Percentiles rank a stretch among this genome's conserved stretches.
phyloP scores from a whole-genome alignment of 2,329 filamentous ascomycete species.

The Capronia americana region DNA sequence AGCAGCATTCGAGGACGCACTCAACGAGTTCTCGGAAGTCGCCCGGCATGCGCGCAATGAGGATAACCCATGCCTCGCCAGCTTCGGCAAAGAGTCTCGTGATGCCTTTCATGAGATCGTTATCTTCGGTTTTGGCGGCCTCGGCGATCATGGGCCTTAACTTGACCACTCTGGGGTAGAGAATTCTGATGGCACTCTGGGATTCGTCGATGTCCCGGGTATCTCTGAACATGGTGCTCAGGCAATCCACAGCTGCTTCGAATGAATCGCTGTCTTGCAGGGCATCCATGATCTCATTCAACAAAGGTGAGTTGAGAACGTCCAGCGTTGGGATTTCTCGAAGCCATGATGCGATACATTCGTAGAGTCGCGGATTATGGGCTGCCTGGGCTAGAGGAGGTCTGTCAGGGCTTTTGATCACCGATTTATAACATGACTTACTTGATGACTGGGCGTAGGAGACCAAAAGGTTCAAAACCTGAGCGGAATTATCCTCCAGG shows the following conservation, averaged over 20 bases:
- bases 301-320: slow-evolving; percentile 82
- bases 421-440: slow-evolving; percentile 55
- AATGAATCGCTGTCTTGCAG: slow-evolving; percentile 78
- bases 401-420: slow-evolving; percentile 37
- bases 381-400: slow-evolving; percentile 69
- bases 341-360: slow-evolving; percentile 96
- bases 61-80: slow-evolving; percentile 90
- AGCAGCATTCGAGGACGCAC: slow-evolving; percentile 87
- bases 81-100: slow-evolving; percentile 92
- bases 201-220: slow-evolving; percentile 94
- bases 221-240: slow-evolving; percentile 90
- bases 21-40: slow-evolving; percentile 88
- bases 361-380: slow-evolving; percentile 86
- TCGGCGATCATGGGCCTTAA: slow-evolving; percentile 78
- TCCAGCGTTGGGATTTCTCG: slow-evolving; percentile 85
- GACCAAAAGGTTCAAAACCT: slow-evolving; percentile 84
- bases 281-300: slow-evolving; percentile 80
- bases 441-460: slow-evolving; percentile 92
- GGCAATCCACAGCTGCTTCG: slow-evolving; percentile 86
- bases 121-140: slow-evolving; percentile 79
- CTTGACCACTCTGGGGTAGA: slow-evolving; percentile 81
- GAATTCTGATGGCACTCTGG: slow-evolving; percentile 76
- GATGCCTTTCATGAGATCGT: slow-evolving; percentile 83
- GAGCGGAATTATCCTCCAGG: slow-evolving; percentile 84
- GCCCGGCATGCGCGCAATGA: slow-evolving; percentile 81